Evolutionary conservation across 192 early-diverging fungal genomes (phyloP), one percentile per base, ranked within the genome.

Genomic region (Entomortierella lignicola): DNA sequence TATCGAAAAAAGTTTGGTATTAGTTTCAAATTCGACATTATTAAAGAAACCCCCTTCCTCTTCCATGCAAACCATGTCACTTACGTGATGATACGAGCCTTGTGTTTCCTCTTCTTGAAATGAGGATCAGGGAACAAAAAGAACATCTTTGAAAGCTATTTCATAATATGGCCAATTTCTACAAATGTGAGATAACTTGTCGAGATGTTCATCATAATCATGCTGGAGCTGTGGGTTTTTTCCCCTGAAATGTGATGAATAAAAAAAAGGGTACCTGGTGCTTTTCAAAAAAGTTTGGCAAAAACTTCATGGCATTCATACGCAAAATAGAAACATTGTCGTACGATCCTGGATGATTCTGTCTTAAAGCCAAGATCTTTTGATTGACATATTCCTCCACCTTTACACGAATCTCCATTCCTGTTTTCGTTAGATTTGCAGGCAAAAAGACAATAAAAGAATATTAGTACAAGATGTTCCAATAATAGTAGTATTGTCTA

Each of bases 111-210:
- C 66, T 94, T 96, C 81, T 99, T 99, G 82, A 99, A 99, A 73
- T 99, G 97, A 31, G 98, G 98, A 81, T 99, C 98, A 48, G 98
- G 97, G 74, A 99, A 99, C 64, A 99, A 86, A 80, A 99, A 95
- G 71, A 99, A 99, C 59, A 99, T 85, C 82, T 99, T 99, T 43
- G 91, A 91, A 29, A 99, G 89, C 90, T 94, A 75, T 37, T 37
- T 37, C 34, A 37, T 4, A 37, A 37, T 37, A 10, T 37, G 34
- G 34, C 10, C 34, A 50, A 8, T n/a, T 37, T 42, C 13, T 18
- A 58, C 55, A 10, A 63, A 30, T 23, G 27, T 3, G 25, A n/a
- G n/a, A n/a, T n/a, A n/a, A n/a, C n/a, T n/a, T n/a, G n/a, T n/a
- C n/a, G n/a, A n/a, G n/a, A n/a, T n/a, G n/a, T n/a, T n/a, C n/a